Evolutionary conservation across 2,329 filamentous ascomycete species (phyloP), one percentile per base, ranked within the genome.

Genomic region (Talaromyces albobiverticillius): DNA sequence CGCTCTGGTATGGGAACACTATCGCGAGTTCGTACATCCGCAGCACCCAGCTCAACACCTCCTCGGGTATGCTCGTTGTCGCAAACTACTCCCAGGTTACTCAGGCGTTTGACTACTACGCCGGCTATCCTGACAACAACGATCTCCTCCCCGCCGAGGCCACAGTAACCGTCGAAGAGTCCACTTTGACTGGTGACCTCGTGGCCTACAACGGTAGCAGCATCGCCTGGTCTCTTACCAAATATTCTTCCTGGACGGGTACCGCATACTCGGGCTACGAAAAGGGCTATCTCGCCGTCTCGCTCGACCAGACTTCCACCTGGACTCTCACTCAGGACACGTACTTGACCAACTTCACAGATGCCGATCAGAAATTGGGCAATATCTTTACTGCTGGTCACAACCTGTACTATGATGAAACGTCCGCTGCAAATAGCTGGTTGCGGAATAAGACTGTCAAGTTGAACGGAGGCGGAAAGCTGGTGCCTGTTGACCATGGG

Each of bases 41-140:
- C 4, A 20, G 9, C 16, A 25, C 25, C 7, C 13, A 22, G 18
- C 26, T 67, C 6, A 56, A 55, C 16, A 64, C 61, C 2, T 42
- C 46, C 0, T 60, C 55, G 2, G 64, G 62, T 1, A 50, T 67
- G 4, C 57, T 69, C 1, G 58, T 65, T 5, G 57, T 66, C 13
- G 64, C 59, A 29, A 61, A 60, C 20, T 54, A 50, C 25, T 61
- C 59, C n/a, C 59, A 70, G 46, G 59, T 70, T 20, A 69, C 67
- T 1, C 67, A 70, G 50, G 67, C 67, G 38, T 71, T 71, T 45
- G 61, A 66, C 45, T 63, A 67, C 43, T 70, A 67, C 29, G 68
- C 65, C 4, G 60, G 58, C 3, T 68, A 65, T 25, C 49, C 56
- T 1, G 61, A 70, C 22, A 67, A 69, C 31, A 36, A 53, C 9